Evolutionary conservation across 345 rosid species (phyloP).

Genomic region (Hypericum androsaemum): DNA sequence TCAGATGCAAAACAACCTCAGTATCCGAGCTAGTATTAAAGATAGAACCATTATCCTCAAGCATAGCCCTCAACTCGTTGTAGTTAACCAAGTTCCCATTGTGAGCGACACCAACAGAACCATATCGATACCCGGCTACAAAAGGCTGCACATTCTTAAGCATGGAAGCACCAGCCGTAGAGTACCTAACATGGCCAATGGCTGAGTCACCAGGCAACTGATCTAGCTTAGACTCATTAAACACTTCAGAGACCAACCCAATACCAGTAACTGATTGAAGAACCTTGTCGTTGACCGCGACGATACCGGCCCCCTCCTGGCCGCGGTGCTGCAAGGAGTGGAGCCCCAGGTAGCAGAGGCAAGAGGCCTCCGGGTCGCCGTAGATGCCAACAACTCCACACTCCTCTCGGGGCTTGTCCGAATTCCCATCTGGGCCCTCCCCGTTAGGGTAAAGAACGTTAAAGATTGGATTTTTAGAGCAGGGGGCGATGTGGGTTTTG

Average conservation of each 20-base stretch:
- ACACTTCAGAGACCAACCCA: slow-evolving; percentile 91
- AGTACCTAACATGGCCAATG: slow-evolving; percentile 90
- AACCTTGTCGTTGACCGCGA: slow-evolving; percentile 56
- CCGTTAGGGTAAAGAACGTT: slow-evolving; percentile 13
- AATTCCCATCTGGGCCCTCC: slow-evolving; percentile 13
- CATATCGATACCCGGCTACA: slow-evolving; percentile 84
- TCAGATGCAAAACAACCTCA: slow-evolving; percentile 92
- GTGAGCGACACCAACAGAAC: slow-evolving; percentile 93
- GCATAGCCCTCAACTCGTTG: slow-evolving; percentile 42
- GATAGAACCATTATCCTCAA: slow-evolving; percentile 84
- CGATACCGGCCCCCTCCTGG: slow-evolving; percentile 99
- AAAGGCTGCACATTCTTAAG: slow-evolving; percentile 96
- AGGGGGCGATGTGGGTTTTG: slow-evolving; percentile 14
- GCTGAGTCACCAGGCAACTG: slow-evolving; percentile 76
- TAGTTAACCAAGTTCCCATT: slow-evolving; percentile 93
- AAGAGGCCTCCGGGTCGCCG: slow-evolving; percentile 88
- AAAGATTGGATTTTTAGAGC: slow-evolving; percentile 37
- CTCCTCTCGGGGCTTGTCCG: slow-evolving; percentile 88
- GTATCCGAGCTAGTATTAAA: slow-evolving; percentile 93
- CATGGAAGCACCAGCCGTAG: slow-evolving; percentile 92
- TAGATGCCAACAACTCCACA: slow-evolving; percentile 97
- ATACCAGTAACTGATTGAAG: slow-evolving; percentile 84
- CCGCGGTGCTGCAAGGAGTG: slow-evolving; percentile 97
- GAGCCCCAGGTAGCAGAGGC: slow-evolving; percentile 82
- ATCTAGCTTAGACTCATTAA: slow-evolving; percentile 74